Evolutionary conservation across 805 yeast genomes (phyloP).

Genomic region (Kluyveromyces aestuarii): DNA sequence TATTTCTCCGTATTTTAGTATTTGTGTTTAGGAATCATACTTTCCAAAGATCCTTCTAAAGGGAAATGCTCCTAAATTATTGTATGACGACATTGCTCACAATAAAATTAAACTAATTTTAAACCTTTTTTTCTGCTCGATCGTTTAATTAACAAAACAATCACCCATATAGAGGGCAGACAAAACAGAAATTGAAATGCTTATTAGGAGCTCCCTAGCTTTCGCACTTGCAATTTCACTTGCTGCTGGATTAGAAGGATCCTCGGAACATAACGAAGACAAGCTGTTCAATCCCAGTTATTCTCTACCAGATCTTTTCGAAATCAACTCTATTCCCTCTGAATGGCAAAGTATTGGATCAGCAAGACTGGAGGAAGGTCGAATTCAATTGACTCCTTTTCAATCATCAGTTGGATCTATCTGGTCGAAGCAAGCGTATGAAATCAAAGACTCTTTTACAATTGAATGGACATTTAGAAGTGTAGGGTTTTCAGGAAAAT

Average conservation of each 20-base stretch:
- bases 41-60: no score
- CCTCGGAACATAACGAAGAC: slow-evolving; percentile 8
- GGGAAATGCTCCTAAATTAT: neutral
- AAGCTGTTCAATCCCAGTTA: slow-evolving; percentile 20
- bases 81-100: neutral
- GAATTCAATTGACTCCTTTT: slow-evolving; percentile 43
- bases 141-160: neutral
- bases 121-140: neutral
- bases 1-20: neutral
- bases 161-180: neutral
- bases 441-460: slow-evolving; percentile 39
- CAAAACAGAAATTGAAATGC: neutral
- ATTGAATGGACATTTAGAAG: slow-evolving; percentile 57
- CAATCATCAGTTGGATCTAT: slow-evolving; percentile 34
- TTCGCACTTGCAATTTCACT: neutral
- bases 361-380: slow-evolving; percentile 40
- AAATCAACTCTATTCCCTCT: slow-evolving; percentile 15
- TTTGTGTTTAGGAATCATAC: neutral
- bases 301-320: slow-evolving; percentile 34
- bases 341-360: slow-evolving; percentile 35
- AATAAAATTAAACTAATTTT: no score
- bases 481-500: slow-evolving; percentile 39
- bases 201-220: neutral
- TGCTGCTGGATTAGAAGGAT: no score
- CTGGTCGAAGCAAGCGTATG: slow-evolving; percentile 32